A percentile compares a stretch with the other conserved stretches of the same genome.
phyloP scores from a whole-genome alignment of 192 early-diverging fungal species.

The Linnemannia elongata region DNA sequence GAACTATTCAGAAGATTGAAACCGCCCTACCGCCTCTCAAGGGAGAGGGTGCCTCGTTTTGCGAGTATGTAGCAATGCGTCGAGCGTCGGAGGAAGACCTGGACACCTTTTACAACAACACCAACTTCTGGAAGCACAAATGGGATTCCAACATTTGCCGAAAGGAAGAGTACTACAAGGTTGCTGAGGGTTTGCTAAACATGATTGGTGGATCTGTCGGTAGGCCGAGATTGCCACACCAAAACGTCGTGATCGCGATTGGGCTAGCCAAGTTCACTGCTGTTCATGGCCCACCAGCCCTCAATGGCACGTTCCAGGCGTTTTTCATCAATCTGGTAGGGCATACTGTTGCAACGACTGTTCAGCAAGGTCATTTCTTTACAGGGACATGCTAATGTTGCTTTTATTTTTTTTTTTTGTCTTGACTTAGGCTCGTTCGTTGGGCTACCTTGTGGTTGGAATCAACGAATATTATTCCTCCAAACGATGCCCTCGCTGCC shows the following conservation, averaged over 20 bases:
- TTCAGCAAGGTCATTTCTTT: constrained; percentile 2
- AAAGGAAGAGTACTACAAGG: constrained; percentile 12
- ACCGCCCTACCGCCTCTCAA: constrained; percentile 4
- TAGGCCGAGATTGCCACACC: background rate
- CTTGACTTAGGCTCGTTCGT: constrained; percentile 19
- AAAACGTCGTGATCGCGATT: constrained; percentile 10
- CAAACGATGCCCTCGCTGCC: background rate
- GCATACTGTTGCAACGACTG: constrained; percentile 1
- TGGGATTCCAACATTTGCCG: constrained; percentile 1
- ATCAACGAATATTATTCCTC: background rate
- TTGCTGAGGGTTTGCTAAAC: constrained; percentile 6
- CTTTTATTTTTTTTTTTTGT: background rate
- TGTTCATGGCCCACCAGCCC: constrained; percentile 1
- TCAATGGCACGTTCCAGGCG: constrained; percentile 9
- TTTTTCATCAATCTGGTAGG: constrained; percentile 19
- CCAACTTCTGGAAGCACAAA: constrained; percentile 11
- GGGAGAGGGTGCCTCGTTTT: constrained; percentile 7
- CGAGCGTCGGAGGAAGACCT: background rate
- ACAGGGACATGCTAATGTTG: background rate
- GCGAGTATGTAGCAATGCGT: constrained; percentile 10
- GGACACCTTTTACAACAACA: constrained; percentile 18
- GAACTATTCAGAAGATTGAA: constrained; percentile 7
- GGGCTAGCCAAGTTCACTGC: constrained; percentile 15
- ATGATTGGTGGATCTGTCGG: constrained; percentile 16
- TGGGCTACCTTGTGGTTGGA: constrained; percentile 10